Evolutionary conservation across 139 green algal species (phyloP).

Genomic region (Picochlorum costavermella): DNA sequence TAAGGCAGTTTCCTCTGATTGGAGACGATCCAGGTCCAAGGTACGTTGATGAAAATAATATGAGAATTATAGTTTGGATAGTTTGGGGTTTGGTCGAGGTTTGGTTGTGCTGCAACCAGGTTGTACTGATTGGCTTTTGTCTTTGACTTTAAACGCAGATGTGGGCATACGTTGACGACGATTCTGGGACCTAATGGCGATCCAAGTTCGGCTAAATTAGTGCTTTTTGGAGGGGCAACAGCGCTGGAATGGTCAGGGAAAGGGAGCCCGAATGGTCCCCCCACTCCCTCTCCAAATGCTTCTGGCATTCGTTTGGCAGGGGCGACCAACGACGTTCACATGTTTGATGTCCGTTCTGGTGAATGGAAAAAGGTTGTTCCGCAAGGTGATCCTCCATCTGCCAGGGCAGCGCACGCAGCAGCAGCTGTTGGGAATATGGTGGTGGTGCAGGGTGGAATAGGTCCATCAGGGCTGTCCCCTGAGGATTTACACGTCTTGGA

Average conservation of each 20-base stretch:
- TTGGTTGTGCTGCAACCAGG: too few relatives aligned
- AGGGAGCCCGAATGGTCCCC: conserved; percentile 15
- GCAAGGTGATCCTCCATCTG: conserved; percentile 78
- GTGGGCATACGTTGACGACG: conserved; percentile 87
- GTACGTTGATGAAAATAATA: conserved; percentile 2
- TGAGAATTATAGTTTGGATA: neutral
- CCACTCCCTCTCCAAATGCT: conserved; percentile 17
- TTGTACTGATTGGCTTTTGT: neutral
- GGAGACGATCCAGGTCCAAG: conserved; percentile 26
- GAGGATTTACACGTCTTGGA: conserved; percentile 98
- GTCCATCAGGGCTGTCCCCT: conserved; percentile 82
- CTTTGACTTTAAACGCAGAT: conserved; percentile 39
- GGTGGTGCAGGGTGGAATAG: conserved; percentile 92
- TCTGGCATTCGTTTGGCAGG: conserved; percentile 74
- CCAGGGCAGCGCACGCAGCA: conserved; percentile 88
- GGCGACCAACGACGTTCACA: conserved; percentile 88
- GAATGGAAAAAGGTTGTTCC: conserved; percentile 76
- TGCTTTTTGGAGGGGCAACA: conserved; percentile 88
- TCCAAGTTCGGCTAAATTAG: conserved; percentile 56
- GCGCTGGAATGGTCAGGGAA: conserved; percentile 67
- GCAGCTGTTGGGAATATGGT: conserved; percentile 98
- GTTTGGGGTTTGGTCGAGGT: neutral
- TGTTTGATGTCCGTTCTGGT: conserved; percentile 79
- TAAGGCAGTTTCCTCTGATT: conserved; percentile 23
- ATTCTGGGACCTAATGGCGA: conserved; percentile 65